A percentile compares a stretch with the other conserved stretches of the same genome.
Evolutionary conservation across 177 flowering plant species (phyloP).

Genomic region (Telopea speciosissima): DNA sequence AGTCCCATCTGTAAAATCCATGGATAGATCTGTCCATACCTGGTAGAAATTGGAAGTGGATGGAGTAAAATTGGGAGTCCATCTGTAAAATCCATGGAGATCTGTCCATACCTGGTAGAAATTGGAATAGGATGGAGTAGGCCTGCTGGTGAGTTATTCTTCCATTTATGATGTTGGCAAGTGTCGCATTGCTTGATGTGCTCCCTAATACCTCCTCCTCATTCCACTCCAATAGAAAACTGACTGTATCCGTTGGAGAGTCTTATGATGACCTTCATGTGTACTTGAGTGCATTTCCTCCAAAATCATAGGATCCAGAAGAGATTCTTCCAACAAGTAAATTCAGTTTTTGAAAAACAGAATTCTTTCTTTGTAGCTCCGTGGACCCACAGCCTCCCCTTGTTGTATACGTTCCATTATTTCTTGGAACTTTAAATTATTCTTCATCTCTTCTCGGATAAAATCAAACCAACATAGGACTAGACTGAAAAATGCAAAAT

Average conservation of each 20-base stretch:
- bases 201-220: too few species aligned
- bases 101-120: background rate
- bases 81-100: background rate
- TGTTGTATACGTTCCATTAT: background rate
- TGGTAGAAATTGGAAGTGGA: background rate
- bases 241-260: background rate
- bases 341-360: background rate
- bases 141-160: background rate
- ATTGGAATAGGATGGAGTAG: conserved; percentile 1
- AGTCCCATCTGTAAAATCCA: background rate
- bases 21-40: background rate
- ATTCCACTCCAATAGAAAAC: conserved; percentile 1
- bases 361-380: background rate
- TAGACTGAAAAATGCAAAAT: background rate
- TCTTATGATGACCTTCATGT: background rate
- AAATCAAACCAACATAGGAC: background rate
- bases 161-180: background rate
- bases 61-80: background rate
- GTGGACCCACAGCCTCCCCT: background rate
- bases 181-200: background rate
- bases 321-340: background rate
- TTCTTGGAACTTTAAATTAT: background rate
- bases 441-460: background rate
- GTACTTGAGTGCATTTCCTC: background rate
- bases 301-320: background rate